Conservation (phyloP, 768 basidiomycete species). For the Suillus spraguei region DNA sequence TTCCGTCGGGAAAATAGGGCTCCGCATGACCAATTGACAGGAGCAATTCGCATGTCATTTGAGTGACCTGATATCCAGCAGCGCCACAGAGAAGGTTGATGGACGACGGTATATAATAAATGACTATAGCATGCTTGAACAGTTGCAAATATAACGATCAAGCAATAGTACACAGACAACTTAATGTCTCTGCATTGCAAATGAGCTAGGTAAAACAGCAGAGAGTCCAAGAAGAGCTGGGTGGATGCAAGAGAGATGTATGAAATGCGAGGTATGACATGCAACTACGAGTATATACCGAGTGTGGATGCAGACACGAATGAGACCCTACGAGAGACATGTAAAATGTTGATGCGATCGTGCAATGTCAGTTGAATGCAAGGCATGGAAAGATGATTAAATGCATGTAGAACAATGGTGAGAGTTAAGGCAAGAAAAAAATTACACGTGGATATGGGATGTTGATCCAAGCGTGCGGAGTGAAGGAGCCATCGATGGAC, state of each 20-base stretch:
- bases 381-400: constrained; percentile 21
- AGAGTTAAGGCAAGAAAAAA: constrained; percentile 18
- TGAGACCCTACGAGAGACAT: constrained; percentile 20
- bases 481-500: constrained; percentile 1
- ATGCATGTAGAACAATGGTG: constrained; percentile 23
- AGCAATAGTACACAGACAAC: constrained; percentile 7
- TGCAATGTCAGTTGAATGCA: constrained; percentile 20
- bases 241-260: constrained; percentile 14
- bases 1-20: neutral
- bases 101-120: constrained; percentile 6
- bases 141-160: constrained; percentile 2
- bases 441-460: constrained; percentile 16
- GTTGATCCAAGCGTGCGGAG: neutral
- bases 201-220: constrained; percentile 13
- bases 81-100: neutral
- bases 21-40: neutral
- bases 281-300: constrained; percentile 18
- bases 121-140: neutral
- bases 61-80: neutral
- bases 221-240: constrained; percentile 21
- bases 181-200: constrained; percentile 10
- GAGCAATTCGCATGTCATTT: neutral
- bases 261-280: constrained; percentile 28
- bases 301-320: constrained; percentile 14
- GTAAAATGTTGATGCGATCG: constrained; percentile 19